Evolutionary conservation across 1,284 basidiomycete genomes (phyloP), one percentile per base, ranked within the genome.

Genomic region (Heterobasidion irregulare): DNA sequence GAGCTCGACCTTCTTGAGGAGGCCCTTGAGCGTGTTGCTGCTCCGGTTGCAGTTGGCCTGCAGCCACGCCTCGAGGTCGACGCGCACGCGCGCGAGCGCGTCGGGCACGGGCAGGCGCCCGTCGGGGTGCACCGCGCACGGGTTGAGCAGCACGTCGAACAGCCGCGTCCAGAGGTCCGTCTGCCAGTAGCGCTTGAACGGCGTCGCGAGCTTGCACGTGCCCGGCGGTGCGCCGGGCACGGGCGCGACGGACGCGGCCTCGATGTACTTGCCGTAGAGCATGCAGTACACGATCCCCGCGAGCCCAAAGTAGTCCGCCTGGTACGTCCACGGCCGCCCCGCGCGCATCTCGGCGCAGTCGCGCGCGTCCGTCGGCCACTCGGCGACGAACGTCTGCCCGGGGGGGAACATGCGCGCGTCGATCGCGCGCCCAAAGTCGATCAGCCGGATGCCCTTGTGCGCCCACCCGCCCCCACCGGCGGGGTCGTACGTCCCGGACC

Each of bases 111-210:
- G 93, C 51, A 94, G 67, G 32, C 73, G 65, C 9, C 80, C 77
- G 52, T 83, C 80, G 10, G 73, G 66, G 13, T 76, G 72, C 9
- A 80, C 76, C 18, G 75, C 62, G 35, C 73, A 72, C 0, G 94
- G 88, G 68, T 98, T 98, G 56, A 99, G 82, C 57, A 98, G 72
- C 33, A 88, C 62, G 61, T 96, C 89, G 67, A 99, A 99, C 45
- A 98, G 68, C 53, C 78, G 70, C 38, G 74, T 86, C 94, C 97
- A 97, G 16, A 98, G 70, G 15, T 90, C 88, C 44, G 76, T 79
- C 72, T 99, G 95, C 93, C 97, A 98, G 72, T 99, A 99, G 60
- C 97, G 77, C 70, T 94, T 96, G 63, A 98, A 78, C 18, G 89
- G 81, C 45, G 86, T 83, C 19, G 82, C 75, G 50, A 96, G 80